These are phyloP conservation scores for Hyaloscypha finlandica DNA, from an alignment of 495 filamentous ascomycete species.

Conservation along the genomic window DNA sequence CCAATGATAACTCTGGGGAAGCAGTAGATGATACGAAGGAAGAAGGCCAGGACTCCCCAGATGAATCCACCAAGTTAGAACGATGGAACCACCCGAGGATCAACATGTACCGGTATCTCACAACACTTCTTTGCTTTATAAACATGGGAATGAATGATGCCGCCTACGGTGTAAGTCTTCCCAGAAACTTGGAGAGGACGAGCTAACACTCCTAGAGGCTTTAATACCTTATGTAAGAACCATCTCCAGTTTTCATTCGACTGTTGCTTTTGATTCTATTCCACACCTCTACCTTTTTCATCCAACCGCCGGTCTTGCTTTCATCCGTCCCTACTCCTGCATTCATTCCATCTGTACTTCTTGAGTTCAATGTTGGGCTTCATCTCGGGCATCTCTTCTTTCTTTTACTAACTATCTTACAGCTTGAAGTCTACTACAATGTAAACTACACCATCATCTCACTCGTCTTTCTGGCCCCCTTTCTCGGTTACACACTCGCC, in stretches of 20 bases:
- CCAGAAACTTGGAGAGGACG: neutral
- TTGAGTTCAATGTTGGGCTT: too few relatives aligned
- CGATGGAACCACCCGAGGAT: slow-evolving; percentile 70
- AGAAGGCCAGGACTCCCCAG: neutral
- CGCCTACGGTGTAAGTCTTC: slow-evolving; percentile 66
- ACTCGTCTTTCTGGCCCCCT: slow-evolving; percentile 79
- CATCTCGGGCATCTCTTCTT: too few relatives aligned
- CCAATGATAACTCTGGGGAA: neutral
- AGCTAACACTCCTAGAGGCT: slow-evolving; percentile 44
- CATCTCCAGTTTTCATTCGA: neutral
- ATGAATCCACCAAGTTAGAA: slow-evolving; percentile 26
- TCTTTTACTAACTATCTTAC: neutral
- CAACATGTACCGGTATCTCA: slow-evolving; percentile 64
- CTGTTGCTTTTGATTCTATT: neutral
- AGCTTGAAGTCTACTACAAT: slow-evolving; percentile 66
- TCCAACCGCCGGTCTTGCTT: neutral
- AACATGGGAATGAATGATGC: slow-evolving; percentile 84
- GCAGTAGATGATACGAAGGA: neutral
- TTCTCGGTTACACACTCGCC: slow-evolving; percentile 76
- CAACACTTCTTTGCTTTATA: slow-evolving; percentile 73
- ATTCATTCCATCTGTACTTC: neutral
- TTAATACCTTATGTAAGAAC: slow-evolving; percentile 58
- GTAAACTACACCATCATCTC: slow-evolving; percentile 79
- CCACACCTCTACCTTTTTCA: neutral
- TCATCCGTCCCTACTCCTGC: neutral